phyloP scores from a whole-genome alignment of 176 grass and related monocot genomes.

The Oryza glumipatula region DNA sequence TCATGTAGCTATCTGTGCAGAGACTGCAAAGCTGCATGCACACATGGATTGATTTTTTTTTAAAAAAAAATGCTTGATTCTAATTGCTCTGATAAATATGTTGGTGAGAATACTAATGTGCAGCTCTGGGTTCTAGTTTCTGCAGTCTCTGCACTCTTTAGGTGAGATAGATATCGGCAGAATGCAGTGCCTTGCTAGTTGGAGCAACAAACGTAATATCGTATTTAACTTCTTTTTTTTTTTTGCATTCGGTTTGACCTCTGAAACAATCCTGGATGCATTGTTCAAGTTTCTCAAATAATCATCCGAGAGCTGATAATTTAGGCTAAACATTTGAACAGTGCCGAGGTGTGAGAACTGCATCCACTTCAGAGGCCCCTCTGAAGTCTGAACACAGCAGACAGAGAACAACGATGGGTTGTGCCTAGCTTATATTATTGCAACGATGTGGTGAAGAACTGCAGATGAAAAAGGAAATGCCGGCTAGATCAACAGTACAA shows the following conservation, averaged over 20 bases:
- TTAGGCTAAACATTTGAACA: neutral
- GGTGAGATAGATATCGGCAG: neutral
- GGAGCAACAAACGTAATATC: neutral
- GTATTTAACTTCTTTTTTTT: neutral
- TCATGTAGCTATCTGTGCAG: neutral
- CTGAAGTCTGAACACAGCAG: neutral
- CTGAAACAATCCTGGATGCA: neutral
- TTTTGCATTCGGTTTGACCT: neutral
- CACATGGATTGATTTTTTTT: neutral
- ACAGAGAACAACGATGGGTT: neutral
- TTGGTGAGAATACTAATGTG: slow-evolving; percentile 21
- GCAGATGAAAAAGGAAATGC: neutral
- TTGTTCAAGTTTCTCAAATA: neutral
- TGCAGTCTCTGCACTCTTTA: neutral
- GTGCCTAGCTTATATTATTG: neutral
- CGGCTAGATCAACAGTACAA: neutral
- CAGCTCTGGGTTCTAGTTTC: neutral
- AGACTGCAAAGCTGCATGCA: slow-evolving; percentile 6
- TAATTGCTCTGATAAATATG: neutral
- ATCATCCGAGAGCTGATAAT: neutral
- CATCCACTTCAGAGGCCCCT: too few species aligned
- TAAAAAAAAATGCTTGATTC: neutral
- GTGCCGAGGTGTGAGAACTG: too few species aligned
- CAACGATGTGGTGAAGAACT: neutral
- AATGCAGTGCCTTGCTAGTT: neutral